Evolutionary conservation across 2,329 filamentous ascomycete species (phyloP).

Genomic region (Zymoseptoria crescenta): DNA sequence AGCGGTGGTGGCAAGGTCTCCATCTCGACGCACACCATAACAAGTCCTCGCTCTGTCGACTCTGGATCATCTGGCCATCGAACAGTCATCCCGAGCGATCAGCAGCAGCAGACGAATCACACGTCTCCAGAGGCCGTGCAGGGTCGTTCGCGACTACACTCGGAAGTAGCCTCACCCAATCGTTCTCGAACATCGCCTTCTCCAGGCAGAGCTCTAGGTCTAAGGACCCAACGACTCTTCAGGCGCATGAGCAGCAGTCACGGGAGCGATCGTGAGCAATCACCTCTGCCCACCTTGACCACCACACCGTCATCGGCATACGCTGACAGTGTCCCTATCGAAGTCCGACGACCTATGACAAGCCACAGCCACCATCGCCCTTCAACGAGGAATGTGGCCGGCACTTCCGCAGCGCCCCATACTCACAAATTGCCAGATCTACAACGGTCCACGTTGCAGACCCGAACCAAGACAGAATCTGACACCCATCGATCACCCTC

Average conservation of each 20-base stretch:
- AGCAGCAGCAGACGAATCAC: conserved; percentile 2
- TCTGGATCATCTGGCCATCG: conserved; percentile 23
- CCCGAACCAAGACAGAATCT: conserved; percentile 12
- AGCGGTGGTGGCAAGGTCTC: conserved; percentile 5
- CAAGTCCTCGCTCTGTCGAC: conserved; percentile 17
- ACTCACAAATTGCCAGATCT: conserved; percentile 10
- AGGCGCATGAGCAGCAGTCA: conserved; percentile 26
- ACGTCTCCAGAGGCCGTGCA: conserved; percentile 10
- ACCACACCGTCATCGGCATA: conserved; percentile 16
- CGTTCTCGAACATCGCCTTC: conserved; percentile 17
- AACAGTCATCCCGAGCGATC: conserved; percentile 17
- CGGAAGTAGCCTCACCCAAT: conserved; percentile 6
- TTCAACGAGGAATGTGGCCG: neutral
- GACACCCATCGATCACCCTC: conserved; percentile 9
- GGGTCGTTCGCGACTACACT: conserved; percentile 1
- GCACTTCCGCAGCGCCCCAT: neutral
- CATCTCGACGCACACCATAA: conserved; percentile 13
- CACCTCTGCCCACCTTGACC: conserved; percentile 15
- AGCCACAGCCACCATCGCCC: conserved; percentile 13
- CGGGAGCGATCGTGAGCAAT: conserved; percentile 11
- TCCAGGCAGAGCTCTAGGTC: conserved; percentile 20
- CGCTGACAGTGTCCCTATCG: conserved; percentile 4
- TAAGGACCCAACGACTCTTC: conserved; percentile 27
- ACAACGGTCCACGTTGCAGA: conserved; percentile 5
- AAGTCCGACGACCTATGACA: conserved; percentile 13